Evolutionary conservation across 305 asterid genomes (phyloP), one percentile per base, ranked within the genome.

Genomic region (Ruellia speciosa): DNA sequence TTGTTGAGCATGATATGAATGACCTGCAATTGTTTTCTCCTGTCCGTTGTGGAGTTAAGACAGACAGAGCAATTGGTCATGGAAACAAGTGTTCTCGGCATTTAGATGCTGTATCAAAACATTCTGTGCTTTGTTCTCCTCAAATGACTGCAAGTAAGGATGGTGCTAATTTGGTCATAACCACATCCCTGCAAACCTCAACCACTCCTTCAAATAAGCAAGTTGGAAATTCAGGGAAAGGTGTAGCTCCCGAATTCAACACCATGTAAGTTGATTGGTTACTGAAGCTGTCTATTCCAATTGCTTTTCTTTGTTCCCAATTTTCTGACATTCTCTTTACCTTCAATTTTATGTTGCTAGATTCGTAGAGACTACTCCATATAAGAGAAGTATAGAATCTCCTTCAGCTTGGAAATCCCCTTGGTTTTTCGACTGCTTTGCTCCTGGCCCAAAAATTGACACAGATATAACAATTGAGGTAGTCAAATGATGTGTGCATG

Each of bases 1-100:
- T 83, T 56, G 74, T 68, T 39, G 96, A 92, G 64, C 87, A 74
- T 66, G 77, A 74, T 53, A 65, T 65, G 70, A 81, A 81, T 57
- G 88, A 73, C 66, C 51, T 59, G 49, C 63, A 54, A 60, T 78
- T 79, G 75, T 70, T 81, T 70, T 84, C 99, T 59, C 95, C 87
- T 52, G 94, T 88, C 54, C 80, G 62, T 41, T 65, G 64, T 60
- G 79, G 77, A 59, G 60, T 61, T 16, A 90, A 77, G 79, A 66
- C 71, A 28, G 81, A 68, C 45, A 67, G 68, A 74, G 67, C 78
- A 39, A 39, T 62, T 52, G 68, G 74, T 61, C 66, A 48, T 20
- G 58, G 58, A 24, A 24, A 53, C 12, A 12, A 14, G 18, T 66
- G 57, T 59, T 54, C 75, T 41, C 71, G 67, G 63, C 72, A 86